Conservation (phyloP, 2,329 filamentous ascomycete species). For the Taxawa tesnikishii region DNA sequence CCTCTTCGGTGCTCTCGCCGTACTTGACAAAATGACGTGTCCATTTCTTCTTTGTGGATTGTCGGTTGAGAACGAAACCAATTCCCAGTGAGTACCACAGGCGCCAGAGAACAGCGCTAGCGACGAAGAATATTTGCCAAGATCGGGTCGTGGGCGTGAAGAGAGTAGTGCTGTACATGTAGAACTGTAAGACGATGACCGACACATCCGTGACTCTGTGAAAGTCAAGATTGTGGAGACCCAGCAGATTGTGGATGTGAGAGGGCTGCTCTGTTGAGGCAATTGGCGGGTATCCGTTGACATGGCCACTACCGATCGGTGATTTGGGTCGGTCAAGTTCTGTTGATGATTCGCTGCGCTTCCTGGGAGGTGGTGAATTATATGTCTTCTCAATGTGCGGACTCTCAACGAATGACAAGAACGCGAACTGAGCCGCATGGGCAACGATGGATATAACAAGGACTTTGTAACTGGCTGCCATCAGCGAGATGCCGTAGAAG, state of each 20-base stretch:
- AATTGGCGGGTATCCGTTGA: slow-evolving; percentile 22
- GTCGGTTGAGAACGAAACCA: slow-evolving; percentile 69
- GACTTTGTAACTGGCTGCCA: slow-evolving; percentile 96
- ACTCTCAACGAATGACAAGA: slow-evolving; percentile 84
- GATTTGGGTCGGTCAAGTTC: slow-evolving; percentile 27
- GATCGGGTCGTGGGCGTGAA: slow-evolving; percentile 64
- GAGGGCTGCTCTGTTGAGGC: slow-evolving; percentile 43
- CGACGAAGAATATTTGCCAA: slow-evolving; percentile 68
- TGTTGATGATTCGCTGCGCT: slow-evolving; percentile 22
- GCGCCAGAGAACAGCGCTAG: slow-evolving; percentile 72
- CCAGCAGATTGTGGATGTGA: slow-evolving; percentile 72
- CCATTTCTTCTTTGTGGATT: slow-evolving; percentile 88
- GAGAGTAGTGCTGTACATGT: slow-evolving; percentile 61
- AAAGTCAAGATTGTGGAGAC: slow-evolving; percentile 72
- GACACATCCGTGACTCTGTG: slow-evolving; percentile 78
- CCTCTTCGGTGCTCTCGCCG: slow-evolving; percentile 78
- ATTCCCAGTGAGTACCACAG: slow-evolving; percentile 87
- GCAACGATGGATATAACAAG: slow-evolving; percentile 93
- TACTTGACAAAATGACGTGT: slow-evolving; percentile 96
- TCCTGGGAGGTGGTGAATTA: slow-evolving; percentile 68
- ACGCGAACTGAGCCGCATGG: slow-evolving; percentile 87
- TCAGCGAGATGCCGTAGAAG: slow-evolving; percentile 96
- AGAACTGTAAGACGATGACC: slow-evolving; percentile 62
- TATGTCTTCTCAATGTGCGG: slow-evolving; percentile 98
- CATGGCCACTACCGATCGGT: slow-evolving; percentile 25